Evolutionary conservation across 352 stramenopile genomes (phyloP).

Genomic region (Saprolegnia diclina): DNA sequence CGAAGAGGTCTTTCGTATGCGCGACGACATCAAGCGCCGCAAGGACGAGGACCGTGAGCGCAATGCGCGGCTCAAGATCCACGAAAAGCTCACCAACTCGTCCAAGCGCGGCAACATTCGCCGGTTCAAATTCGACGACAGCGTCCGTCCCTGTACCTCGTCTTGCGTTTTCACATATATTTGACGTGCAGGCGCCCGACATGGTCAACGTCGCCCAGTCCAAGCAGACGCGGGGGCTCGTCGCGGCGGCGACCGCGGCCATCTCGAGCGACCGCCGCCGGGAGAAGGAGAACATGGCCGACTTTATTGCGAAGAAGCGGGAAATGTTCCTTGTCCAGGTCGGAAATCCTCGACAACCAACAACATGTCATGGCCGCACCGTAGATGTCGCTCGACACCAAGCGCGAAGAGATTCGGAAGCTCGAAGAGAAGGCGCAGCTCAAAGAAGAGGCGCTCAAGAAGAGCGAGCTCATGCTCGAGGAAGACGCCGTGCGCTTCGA

Average conservation of each 20-base stretch:
- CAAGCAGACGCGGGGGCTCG: slow-evolving; percentile 66
- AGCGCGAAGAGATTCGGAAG: slow-evolving; percentile 95
- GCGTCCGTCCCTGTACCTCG: slow-evolving; percentile 33
- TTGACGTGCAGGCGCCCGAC: slow-evolving; percentile 33
- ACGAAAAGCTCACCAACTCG: slow-evolving; percentile 83
- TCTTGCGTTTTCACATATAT: background rate
- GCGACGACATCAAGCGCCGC: slow-evolving; percentile 84
- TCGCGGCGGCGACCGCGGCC: slow-evolving; percentile 67
- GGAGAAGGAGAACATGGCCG: slow-evolving; percentile 93
- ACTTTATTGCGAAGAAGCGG: slow-evolving; percentile 95
- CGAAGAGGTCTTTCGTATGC: slow-evolving; percentile 92
- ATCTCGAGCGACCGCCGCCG: slow-evolving; percentile 82
- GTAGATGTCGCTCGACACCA: slow-evolving; percentile 93
- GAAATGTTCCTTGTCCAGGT: slow-evolving; percentile 94
- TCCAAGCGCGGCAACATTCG: slow-evolving; percentile 78
- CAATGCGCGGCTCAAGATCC: slow-evolving; percentile 74
- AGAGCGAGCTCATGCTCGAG: slow-evolving; percentile 94
- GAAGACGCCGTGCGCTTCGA: slow-evolving; percentile 94
- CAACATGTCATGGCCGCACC: background rate
- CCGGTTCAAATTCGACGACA: slow-evolving; percentile 59
- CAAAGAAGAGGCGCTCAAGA: slow-evolving; percentile 93
- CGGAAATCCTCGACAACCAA: background rate
- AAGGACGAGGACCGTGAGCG: slow-evolving; percentile 60
- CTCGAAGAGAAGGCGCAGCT: slow-evolving; percentile 93
- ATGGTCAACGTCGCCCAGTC: slow-evolving; percentile 56